phyloP scores from a whole-genome alignment of 306 rosid species.

The Cicer yamashitae region DNA sequence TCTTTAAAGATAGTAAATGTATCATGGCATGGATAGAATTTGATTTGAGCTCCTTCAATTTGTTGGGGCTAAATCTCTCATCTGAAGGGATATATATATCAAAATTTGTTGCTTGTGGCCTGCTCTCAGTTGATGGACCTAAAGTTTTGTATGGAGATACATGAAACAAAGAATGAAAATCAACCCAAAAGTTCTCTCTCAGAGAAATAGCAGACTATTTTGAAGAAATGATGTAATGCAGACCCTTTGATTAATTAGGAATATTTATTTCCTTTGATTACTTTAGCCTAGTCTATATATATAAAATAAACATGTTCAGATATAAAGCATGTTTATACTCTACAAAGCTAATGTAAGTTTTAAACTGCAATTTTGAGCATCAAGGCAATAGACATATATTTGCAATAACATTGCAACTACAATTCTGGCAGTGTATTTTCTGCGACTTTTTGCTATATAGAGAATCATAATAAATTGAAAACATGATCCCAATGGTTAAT shows the following conservation, averaged over 20 bases:
- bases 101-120: slow-evolving; percentile 46
- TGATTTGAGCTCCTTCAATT: slow-evolving; percentile 58
- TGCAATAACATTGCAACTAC: background rate
- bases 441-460: background rate
- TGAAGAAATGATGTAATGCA: background rate
- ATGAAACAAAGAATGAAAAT: slow-evolving; percentile 11
- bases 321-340: slow-evolving; percentile 16
- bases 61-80: slow-evolving; percentile 63
- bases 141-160: slow-evolving; percentile 9
- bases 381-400: background rate
- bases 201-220: background rate
- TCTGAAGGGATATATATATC: slow-evolving; percentile 68
- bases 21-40: slow-evolving; percentile 56
- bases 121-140: slow-evolving; percentile 60
- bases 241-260: slow-evolving; percentile 1
- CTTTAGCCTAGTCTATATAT: background rate
- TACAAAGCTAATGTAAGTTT: slow-evolving; percentile 4
- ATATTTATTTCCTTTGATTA: background rate
- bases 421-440: background rate
- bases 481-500: background rate
- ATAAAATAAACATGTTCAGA: background rate
- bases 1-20: slow-evolving; percentile 52
- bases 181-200: background rate
- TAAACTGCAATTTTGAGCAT: background rate
- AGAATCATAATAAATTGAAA: background rate